Evolutionary conservation across 2,329 filamentous ascomycete genomes (phyloP).

Genomic region (Beauveria rudraprayagi): DNA sequence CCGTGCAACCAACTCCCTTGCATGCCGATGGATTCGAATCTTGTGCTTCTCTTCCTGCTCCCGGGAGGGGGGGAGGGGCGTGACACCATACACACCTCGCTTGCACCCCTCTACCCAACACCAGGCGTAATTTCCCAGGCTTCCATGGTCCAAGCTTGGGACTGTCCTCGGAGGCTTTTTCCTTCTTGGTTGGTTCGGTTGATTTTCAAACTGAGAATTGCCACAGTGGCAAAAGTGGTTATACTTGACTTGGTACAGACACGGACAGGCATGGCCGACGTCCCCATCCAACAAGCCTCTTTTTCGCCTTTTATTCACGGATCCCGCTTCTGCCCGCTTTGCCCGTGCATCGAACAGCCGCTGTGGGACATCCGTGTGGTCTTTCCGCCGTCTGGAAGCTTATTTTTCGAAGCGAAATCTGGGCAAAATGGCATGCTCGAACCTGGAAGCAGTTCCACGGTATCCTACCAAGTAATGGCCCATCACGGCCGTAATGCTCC

Average conservation of each 20-base stretch:
- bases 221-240: background rate
- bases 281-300: no score
- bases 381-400: background rate
- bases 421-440: background rate
- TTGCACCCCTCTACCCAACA: background rate
- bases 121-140: constrained; percentile 1
- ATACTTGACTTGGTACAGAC: no score
- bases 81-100: background rate
- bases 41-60: background rate
- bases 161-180: background rate
- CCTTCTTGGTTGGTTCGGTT: background rate
- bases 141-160: background rate
- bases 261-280: no score
- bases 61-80: background rate
- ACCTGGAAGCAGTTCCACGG: no score
- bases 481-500: no score
- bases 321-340: background rate
- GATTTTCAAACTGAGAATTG: background rate
- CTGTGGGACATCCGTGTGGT: constrained; percentile 8
- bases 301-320: no score
- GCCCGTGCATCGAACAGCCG: constrained; percentile 3
- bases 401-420: background rate
- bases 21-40: background rate
- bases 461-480: no score
- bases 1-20: background rate